A percentile compares a stretch with the other conserved stretches of the same genome.
Evolutionary conservation across 306 rosid species (phyloP).

Genomic region (Vicia sativa): DNA sequence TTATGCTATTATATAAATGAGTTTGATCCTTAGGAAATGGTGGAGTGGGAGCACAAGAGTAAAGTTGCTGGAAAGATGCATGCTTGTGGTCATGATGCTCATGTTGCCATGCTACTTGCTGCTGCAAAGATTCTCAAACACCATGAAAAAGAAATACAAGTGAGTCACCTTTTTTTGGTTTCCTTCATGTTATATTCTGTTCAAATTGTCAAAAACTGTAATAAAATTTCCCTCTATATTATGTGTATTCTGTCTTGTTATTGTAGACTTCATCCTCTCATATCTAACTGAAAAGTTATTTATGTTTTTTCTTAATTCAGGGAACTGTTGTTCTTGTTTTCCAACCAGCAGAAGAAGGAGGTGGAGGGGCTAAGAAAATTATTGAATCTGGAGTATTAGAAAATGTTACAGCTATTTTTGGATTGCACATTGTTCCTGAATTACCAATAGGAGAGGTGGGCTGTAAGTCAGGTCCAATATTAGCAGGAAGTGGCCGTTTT

Average conservation of each 20-base stretch:
- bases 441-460: constrained; percentile 63
- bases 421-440: constrained; percentile 57
- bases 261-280: no score
- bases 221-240: background rate
- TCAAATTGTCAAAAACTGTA: background rate
- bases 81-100: constrained; percentile 95
- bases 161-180: constrained; percentile 35
- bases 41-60: constrained; percentile 96
- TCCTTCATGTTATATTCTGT: no score
- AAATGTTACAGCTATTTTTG: constrained; percentile 83
- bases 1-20: no score
- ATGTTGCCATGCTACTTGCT: constrained; percentile 89
- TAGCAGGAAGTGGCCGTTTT: constrained; percentile 77
- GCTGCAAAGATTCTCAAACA: constrained; percentile 88
- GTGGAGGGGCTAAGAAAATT: constrained; percentile 79
- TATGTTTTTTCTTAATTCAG: constrained; percentile 44
- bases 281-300: no score
- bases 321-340: constrained; percentile 89
- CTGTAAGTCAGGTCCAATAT: constrained; percentile 62
- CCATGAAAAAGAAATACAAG: constrained; percentile 70
- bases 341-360: constrained; percentile 98
- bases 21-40: constrained; percentile 64
- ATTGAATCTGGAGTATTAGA: constrained; percentile 64
- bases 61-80: constrained; percentile 85
- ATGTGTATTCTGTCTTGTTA: no score